These are phyloP conservation scores for Penicillium fimorum DNA, from an alignment of 495 filamentous ascomycete species.

Conservation along the genomic window DNA sequence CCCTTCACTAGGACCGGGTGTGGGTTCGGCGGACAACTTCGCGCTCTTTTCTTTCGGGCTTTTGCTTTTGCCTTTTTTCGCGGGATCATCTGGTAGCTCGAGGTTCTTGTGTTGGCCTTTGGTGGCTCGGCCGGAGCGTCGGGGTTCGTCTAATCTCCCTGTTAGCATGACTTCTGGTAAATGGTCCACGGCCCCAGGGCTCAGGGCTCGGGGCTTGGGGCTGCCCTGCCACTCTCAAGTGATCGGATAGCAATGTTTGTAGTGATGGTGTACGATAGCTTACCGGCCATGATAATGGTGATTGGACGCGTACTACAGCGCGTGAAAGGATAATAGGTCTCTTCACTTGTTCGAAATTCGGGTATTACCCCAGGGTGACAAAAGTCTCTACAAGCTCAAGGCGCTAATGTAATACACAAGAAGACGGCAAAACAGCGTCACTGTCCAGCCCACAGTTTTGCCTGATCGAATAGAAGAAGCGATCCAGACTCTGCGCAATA, in stretches of 20 bases:
- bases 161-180: slow-evolving; percentile 33
- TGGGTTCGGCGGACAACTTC: slow-evolving; percentile 48
- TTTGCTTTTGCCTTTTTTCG: slow-evolving; percentile 63
- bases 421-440: slow-evolving; percentile 34
- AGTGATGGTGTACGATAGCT: slow-evolving; percentile 38
- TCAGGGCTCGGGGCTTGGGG: too few species aligned
- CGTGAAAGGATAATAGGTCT: slow-evolving; percentile 24
- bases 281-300: slow-evolving; percentile 46
- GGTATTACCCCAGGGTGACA: slow-evolving; percentile 34
- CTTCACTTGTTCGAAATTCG: slow-evolving; percentile 19
- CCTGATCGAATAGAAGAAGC: slow-evolving; percentile 28
- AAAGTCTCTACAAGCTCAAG: slow-evolving; percentile 45
- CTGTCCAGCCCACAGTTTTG: slow-evolving; percentile 39
- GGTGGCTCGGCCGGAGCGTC: slow-evolving; percentile 90
- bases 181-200: neutral
- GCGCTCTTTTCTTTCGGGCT: slow-evolving; percentile 51
- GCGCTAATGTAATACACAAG: slow-evolving; percentile 46
- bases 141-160: slow-evolving; percentile 66
- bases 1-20: slow-evolving; percentile 58
- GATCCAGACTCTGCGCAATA: slow-evolving; percentile 24
- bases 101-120: slow-evolving; percentile 93
- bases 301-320: slow-evolving; percentile 41
- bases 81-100: slow-evolving; percentile 61
- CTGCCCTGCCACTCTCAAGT: slow-evolving; percentile 5
- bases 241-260: slow-evolving; percentile 10